Evolutionary conservation across 495 filamentous ascomycete species (phyloP), one percentile per base, ranked within the genome.

Genomic region (Cudoniella acicularis): DNA sequence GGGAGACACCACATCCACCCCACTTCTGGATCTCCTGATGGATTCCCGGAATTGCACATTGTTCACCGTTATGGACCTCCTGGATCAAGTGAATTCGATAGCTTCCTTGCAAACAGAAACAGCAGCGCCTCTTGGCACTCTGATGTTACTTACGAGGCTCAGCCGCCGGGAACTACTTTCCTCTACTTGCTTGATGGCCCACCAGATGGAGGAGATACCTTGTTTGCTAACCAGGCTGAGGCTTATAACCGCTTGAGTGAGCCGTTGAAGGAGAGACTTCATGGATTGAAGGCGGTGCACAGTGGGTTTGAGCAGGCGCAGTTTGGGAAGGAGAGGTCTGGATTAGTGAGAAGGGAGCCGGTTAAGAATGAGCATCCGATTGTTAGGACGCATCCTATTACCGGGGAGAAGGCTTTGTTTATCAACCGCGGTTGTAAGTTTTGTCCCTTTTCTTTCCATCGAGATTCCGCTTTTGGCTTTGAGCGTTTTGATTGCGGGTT

Each of bases 1-100:
- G 89, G 90, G 22, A 83, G 86, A 42, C 87, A 86, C 63, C 88
- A 95, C 74, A 90, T 93, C 69, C 88, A 93, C 65, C 90, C 88
- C 1, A 87, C 88, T 2, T 85, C 80, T 11, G 89, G 90, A n/a
- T 75, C 83, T 1, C 89, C 90, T 0, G 75, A 82, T 52, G 85
- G 83, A 17, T 80, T 79, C 67, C 89, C 89, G 3, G 86, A 91
- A 61, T 70, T 93, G 51, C 89, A 93, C 66, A 73, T 92, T 3
- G 89, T 92, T 6, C 87, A 92, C 68, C 84, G 88, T 1, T 25
- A 55, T 21, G 83, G 83, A 21, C 84, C 80, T 0, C 82, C 80
- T 20, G 83, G 85, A 55, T 77, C 77, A 3, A 24, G 18, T 24
- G 75, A 72, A 16, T 70, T 76, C 20, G 76, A 84, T 47, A 64